Evolutionary conservation across 345 rosid genomes (phyloP).

Genomic region (Odontarrhena argentea): DNA sequence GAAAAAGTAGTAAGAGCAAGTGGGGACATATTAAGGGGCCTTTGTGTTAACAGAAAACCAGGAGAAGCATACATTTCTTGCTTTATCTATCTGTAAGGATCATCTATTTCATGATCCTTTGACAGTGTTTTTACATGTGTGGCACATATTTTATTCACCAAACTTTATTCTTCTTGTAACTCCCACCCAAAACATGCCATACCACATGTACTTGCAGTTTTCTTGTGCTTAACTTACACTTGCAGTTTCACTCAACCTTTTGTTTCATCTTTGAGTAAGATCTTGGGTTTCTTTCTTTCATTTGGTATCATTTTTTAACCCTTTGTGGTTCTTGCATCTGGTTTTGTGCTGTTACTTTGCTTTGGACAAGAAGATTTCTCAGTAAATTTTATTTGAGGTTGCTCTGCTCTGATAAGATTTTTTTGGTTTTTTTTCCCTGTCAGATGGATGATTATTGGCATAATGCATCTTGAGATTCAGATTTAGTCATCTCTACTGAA

Average conservation of each 20-base stretch:
- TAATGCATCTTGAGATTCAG: slow-evolving; percentile 35
- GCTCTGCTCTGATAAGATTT: background rate
- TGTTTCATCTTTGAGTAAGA: slow-evolving; percentile 24
- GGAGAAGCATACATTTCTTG: slow-evolving; percentile 45
- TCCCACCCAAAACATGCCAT: slow-evolving; percentile 39
- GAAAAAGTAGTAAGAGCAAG: slow-evolving; percentile 42
- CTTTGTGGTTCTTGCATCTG: background rate
- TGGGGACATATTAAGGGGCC: slow-evolving; percentile 47
- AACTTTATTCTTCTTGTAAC: slow-evolving; percentile 51
- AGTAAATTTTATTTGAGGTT: background rate
- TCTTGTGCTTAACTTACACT: slow-evolving; percentile 24
- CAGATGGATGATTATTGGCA: slow-evolving; percentile 25
- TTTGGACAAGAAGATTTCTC: background rate
- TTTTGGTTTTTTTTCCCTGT: background rate
- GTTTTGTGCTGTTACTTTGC: background rate
- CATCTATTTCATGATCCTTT: slow-evolving; percentile 35
- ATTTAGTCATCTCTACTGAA: slow-evolving; percentile 25
- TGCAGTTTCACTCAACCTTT: slow-evolving; percentile 33
- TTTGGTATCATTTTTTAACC: background rate
- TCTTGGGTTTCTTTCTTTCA: slow-evolving; percentile 11
- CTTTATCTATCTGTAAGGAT: slow-evolving; percentile 45
- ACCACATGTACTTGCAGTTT: slow-evolving; percentile 38
- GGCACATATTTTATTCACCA: slow-evolving; percentile 35
- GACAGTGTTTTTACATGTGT: slow-evolving; percentile 39
- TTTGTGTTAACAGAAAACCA: slow-evolving; percentile 50